Evolutionary conservation across 805 yeast genomes (phyloP).

Genomic region (Jamesozyma piceae): DNA sequence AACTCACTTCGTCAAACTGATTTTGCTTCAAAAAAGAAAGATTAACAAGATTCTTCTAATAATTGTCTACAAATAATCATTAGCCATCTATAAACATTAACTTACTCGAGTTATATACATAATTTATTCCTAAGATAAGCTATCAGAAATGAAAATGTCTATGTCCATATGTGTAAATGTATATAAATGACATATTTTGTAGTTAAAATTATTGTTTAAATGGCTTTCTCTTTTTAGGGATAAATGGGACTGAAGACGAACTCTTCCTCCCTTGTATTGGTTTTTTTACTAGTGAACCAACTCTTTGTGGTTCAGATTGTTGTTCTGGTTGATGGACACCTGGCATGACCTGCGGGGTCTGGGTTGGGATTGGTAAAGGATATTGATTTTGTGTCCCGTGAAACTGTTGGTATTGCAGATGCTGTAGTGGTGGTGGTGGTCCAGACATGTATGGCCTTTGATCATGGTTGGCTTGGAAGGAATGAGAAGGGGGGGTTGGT

Average conservation of each 20-base stretch:
- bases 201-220: slow-evolving; percentile 3
- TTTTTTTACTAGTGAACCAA: background rate
- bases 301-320: background rate
- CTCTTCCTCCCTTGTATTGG: slow-evolving; percentile 4
- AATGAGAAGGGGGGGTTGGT: background rate
- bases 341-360: background rate
- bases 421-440: background rate
- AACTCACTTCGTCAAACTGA: background rate
- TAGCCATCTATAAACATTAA: background rate
- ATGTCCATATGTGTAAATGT: background rate
- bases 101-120: background rate
- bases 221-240: slow-evolving; percentile 18
- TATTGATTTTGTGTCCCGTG: background rate
- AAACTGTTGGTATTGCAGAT: background rate
- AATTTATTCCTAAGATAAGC: background rate
- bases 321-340: background rate
- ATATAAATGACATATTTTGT: background rate
- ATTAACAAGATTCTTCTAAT: background rate
- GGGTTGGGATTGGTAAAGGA: background rate
- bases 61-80: background rate
- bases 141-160: too few relatives aligned
- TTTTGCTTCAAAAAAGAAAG: background rate
- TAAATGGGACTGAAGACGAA: slow-evolving; percentile 16
- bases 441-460: background rate
- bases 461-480: background rate